Percentiles rank a stretch among this genome's conserved stretches.
phyloP scores from a whole-genome alignment of 208 protist genomes.

The Naegleria lovaniensis region DNA sequence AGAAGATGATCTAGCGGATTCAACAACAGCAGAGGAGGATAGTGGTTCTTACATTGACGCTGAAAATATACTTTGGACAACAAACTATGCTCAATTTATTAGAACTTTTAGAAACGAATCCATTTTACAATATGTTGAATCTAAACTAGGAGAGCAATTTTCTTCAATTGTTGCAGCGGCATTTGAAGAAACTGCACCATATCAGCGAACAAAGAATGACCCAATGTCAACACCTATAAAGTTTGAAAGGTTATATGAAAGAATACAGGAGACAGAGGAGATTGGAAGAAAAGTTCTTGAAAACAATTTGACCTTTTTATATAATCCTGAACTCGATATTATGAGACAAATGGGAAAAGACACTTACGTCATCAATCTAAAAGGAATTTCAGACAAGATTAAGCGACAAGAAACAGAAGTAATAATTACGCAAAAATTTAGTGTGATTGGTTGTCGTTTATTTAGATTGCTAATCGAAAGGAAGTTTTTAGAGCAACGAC shows the following conservation, averaged over 20 bases:
- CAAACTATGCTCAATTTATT: conserved; percentile 13
- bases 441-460: conserved; percentile 9
- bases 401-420: background rate
- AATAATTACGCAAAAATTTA: conserved; percentile 11
- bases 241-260: background rate
- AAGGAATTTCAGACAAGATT: background rate
- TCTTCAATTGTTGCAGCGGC: background rate
- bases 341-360: background rate
- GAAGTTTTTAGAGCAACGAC: conserved; percentile 19
- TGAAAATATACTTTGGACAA: conserved; percentile 10
- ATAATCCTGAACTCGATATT: background rate
- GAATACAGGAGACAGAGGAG: background rate
- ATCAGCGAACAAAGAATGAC: conserved; percentile 18
- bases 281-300: background rate
- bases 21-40: background rate
- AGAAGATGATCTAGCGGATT: background rate
- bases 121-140: background rate
- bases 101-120: conserved; percentile 18
- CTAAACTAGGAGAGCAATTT: background rate
- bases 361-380: background rate
- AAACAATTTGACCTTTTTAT: background rate
- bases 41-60: background rate
- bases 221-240: background rate
- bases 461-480: conserved; percentile 8
- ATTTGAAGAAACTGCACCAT: background rate